These are phyloP conservation scores for Melastoma malabathricum DNA, from an alignment of 345 rosid species.

Conservation along the genomic window DNA sequence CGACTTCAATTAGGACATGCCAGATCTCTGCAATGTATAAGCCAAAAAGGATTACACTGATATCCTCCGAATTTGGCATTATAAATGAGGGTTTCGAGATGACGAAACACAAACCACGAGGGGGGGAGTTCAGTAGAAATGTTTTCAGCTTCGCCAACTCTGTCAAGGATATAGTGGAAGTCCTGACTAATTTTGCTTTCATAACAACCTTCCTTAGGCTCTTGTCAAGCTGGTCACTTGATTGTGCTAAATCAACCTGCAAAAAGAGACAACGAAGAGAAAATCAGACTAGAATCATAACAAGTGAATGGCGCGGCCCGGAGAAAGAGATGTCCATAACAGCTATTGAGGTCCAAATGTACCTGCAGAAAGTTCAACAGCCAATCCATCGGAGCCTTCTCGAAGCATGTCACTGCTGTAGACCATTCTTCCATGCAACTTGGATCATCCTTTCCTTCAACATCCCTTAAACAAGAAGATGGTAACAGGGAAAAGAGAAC, in stretches of 20 bases:
- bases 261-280: constrained; percentile 27
- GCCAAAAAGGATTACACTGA: not conserved
- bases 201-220: constrained; percentile 50
- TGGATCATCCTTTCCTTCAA: constrained; percentile 13
- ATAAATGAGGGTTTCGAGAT: not conserved
- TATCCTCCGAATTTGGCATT: not conserved
- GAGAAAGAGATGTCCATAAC: not conserved
- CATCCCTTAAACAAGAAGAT: constrained; percentile 18
- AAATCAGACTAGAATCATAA: constrained; percentile 1
- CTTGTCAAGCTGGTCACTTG: constrained; percentile 16
- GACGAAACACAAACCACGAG: constrained; percentile 39
- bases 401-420: constrained; percentile 55
- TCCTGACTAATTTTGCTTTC: constrained; percentile 60
- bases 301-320: not conserved
- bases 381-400: constrained; percentile 54
- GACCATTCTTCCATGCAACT: constrained; percentile 42
- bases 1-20: constrained; percentile 56
- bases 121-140: constrained; percentile 38
- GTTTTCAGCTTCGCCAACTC: constrained; percentile 63
- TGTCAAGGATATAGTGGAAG: constrained; percentile 34
- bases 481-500: constrained; percentile 55
- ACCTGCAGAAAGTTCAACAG: constrained; percentile 66
- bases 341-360: not conserved
- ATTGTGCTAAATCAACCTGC: constrained; percentile 24
- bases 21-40: constrained; percentile 42